Conservation (phyloP, 1,139 yeast species). For the Entelexis paramagnoliae region DNA sequence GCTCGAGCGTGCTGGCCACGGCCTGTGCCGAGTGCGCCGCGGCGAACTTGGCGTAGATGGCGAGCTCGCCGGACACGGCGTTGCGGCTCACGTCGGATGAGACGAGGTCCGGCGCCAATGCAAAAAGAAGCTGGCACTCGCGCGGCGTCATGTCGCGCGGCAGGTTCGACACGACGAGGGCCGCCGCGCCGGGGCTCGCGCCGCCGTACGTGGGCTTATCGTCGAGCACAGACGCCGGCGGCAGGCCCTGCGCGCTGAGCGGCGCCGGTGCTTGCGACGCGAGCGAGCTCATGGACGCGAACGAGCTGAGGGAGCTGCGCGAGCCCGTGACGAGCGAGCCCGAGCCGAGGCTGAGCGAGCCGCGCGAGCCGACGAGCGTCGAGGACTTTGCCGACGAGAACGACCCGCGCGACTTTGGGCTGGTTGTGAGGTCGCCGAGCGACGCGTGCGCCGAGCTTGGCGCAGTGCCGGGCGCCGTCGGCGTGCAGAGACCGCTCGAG, state of each 20-base stretch:
- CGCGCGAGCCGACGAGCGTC: slow-evolving; percentile 12
- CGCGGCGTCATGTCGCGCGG: slow-evolving; percentile 66
- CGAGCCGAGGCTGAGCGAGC: slow-evolving; percentile 16
- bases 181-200: background rate
- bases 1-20: slow-evolving; percentile 58
- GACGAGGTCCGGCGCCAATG: slow-evolving; percentile 67
- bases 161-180: slow-evolving; percentile 40
- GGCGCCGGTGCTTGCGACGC: slow-evolving; percentile 6
- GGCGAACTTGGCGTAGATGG: slow-evolving; percentile 49
- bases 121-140: slow-evolving; percentile 67
- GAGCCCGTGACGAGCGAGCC: slow-evolving; percentile 10
- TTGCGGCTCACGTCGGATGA: slow-evolving; percentile 45
- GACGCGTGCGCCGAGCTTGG: slow-evolving; percentile 4
- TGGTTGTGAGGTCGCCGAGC: slow-evolving; percentile 13
- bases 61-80: slow-evolving; percentile 30
- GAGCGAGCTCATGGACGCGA: slow-evolving; percentile 17
- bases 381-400: slow-evolving; percentile 1
- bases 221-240: background rate
- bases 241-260: background rate
- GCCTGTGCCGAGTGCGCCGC: slow-evolving; percentile 56
- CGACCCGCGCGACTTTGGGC: slow-evolving; percentile 17
- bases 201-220: background rate
- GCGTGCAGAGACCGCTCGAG: background rate
- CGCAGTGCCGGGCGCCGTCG: slow-evolving; percentile 1
- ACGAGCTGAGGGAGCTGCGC: slow-evolving; percentile 13